A percentile compares a stretch with the other conserved stretches of the same genome.
Evolutionary conservation across 2,329 filamentous ascomycete species (phyloP).

Genomic region (Trichoderma sp.): DNA sequence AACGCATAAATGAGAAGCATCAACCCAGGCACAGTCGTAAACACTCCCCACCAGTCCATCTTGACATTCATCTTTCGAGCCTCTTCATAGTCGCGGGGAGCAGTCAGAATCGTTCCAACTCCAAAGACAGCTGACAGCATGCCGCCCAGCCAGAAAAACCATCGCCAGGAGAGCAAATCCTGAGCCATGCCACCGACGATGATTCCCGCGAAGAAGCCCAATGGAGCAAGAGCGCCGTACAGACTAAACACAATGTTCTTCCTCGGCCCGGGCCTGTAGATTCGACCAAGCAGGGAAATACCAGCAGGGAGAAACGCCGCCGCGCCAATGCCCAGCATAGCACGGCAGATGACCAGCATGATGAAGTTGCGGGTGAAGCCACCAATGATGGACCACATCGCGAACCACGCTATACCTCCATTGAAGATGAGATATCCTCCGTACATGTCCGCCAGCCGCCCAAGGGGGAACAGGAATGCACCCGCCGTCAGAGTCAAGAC

Average conservation of each 20-base stretch:
- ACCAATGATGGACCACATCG: conserved; percentile 65
- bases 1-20: conserved; percentile 71
- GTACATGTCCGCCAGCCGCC: conserved; percentile 61
- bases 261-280: conserved; percentile 68
- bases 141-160: conserved; percentile 69
- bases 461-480: conserved; percentile 63
- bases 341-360: conserved; percentile 71
- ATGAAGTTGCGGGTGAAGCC: conserved; percentile 66
- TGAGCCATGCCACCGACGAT: conserved; percentile 65
- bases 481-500: conserved; percentile 60
- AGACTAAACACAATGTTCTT: conserved; percentile 67
- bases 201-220: conserved; percentile 65
- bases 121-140: conserved; percentile 52
- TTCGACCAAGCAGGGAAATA: conserved; percentile 66
- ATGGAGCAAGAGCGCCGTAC: conserved; percentile 58
- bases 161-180: conserved; percentile 63
- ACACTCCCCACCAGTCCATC: conserved; percentile 67
- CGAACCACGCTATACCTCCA: conserved; percentile 61
- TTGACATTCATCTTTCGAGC: conserved; percentile 36
- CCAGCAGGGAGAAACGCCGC: conserved; percentile 70
- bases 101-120: conserved; percentile 48
- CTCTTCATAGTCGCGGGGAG: conserved; percentile 44
- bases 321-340: conserved; percentile 69
- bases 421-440: conserved; percentile 63
- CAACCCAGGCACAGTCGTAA: conserved; percentile 59